These are phyloP conservation scores for Candida freyschussii DNA, from an alignment of 1,139 yeast species.

Conservation along the genomic window DNA sequence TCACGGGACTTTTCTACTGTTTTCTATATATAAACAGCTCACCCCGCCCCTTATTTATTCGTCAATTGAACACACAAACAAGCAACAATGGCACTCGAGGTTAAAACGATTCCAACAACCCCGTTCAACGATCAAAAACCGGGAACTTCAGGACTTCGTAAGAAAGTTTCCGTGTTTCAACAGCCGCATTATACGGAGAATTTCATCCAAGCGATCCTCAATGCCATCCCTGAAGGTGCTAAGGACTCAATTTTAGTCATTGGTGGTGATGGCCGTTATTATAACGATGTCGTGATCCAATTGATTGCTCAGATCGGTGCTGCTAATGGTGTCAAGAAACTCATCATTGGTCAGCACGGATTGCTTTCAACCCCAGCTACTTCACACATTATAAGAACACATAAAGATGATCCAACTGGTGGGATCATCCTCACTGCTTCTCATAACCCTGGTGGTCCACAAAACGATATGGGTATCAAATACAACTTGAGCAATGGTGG, in stretches of 20 bases:
- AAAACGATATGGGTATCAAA: constrained; percentile 90
- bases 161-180: constrained; percentile 82
- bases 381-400: constrained; percentile 80
- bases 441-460: constrained; percentile 98
- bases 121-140: constrained; percentile 93
- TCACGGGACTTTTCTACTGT: too few species aligned
- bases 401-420: constrained; percentile 63
- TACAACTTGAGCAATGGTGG: constrained; percentile 95
- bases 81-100: too few species aligned
- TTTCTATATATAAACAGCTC: too few species aligned
- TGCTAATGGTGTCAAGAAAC: constrained; percentile 83
- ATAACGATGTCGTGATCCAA: constrained; percentile 77
- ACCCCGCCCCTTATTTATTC: too few species aligned
- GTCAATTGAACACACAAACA: too few species aligned
- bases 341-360: constrained; percentile 85
- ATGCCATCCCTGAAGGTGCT: constrained; percentile 88
- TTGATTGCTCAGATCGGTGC: constrained; percentile 79
- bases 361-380: constrained; percentile 95
- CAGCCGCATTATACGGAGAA: constrained; percentile 85
- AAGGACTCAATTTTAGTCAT: constrained; percentile 72
- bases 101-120: constrained; percentile 51
- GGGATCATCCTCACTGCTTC: constrained; percentile 96
- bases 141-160: constrained; percentile 95
- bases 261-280: constrained; percentile 97
- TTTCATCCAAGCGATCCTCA: constrained; percentile 81